phyloP scores from a whole-genome alignment of 1,284 basidiomycete species.

The Malassezia dermatis region DNA sequence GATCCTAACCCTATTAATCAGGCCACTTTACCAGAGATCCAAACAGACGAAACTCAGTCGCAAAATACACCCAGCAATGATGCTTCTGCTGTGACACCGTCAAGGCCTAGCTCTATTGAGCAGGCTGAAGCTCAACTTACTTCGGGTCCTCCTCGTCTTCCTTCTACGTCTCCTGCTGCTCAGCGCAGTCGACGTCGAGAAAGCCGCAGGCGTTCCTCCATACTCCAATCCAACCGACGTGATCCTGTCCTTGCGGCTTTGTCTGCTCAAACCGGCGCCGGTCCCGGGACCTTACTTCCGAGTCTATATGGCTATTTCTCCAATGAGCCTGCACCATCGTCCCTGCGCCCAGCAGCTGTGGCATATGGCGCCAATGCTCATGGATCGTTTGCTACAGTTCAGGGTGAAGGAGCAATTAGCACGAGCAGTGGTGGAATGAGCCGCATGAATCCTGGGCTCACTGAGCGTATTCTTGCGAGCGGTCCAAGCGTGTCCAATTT shows the following conservation, averaged over 20 bases:
- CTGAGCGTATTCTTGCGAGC: slow-evolving; percentile 11
- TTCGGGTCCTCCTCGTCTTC: not conserved
- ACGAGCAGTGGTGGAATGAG: not conserved
- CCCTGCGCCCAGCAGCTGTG: slow-evolving; percentile 9
- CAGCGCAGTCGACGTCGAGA: slow-evolving; percentile 3
- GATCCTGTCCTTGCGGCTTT: slow-evolving; percentile 11
- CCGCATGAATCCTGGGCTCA: slow-evolving; percentile 3
- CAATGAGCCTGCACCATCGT: slow-evolving; percentile 13
- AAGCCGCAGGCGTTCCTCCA: not conserved
- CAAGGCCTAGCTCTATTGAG: not conserved
- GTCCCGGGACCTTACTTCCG: slow-evolving; percentile 7
- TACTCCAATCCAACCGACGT: not conserved
- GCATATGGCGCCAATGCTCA: not conserved
- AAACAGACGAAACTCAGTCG: not conserved
- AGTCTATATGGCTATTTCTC: slow-evolving; percentile 15
- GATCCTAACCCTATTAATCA: not conserved
- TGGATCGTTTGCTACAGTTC: not conserved
- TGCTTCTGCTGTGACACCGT: not conserved
- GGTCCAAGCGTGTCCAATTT: slow-evolving; percentile 14
- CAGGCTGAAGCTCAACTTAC: not conserved
- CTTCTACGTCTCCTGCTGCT: not conserved
- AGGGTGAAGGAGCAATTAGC: not conserved
- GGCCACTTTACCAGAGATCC: not conserved
- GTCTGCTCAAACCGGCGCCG: not conserved
- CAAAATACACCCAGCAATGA: not conserved